phyloP scores from a whole-genome alignment of 2,329 filamentous ascomycete genomes.

The Knoxdaviesia proteae region DNA sequence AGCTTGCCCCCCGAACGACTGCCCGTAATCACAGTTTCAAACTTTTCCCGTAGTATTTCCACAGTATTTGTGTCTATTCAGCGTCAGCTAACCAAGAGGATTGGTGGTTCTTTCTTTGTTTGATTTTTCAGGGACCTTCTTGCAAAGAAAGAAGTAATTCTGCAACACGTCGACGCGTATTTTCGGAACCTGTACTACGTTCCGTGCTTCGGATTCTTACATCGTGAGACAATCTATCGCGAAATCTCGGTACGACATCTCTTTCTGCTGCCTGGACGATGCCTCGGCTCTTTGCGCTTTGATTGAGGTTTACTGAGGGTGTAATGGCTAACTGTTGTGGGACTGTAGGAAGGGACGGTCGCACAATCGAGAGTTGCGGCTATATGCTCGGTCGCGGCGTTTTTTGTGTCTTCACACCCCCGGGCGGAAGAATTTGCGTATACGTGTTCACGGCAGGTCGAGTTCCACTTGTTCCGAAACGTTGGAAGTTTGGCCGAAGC shows the following conservation, averaged over 20 bases:
- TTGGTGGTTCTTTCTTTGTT: neutral
- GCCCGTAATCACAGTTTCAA: neutral
- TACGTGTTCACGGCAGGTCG: constrained; percentile 17
- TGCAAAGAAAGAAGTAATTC: constrained; percentile 14
- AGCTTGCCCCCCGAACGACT: neutral
- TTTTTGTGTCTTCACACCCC: constrained; percentile 14
- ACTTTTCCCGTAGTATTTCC: neutral
- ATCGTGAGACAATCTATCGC: constrained; percentile 13
- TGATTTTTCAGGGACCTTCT: constrained; percentile 11
- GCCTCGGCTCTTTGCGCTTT: neutral
- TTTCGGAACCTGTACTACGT: constrained; percentile 17
- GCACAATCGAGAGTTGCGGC: constrained; percentile 15
- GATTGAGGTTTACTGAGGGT: neutral
- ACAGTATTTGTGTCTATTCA: neutral
- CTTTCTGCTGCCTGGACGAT: neutral
- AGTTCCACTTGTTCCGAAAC: constrained; percentile 18
- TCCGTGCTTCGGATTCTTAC: constrained; percentile 18
- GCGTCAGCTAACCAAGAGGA: no score
- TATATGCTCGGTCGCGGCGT: constrained; percentile 17
- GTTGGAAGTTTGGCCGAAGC: constrained; percentile 16
- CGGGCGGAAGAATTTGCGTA: constrained; percentile 15
- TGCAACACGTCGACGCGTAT: constrained; percentile 17
- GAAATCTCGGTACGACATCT: constrained; percentile 12
- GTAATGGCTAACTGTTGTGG: neutral
- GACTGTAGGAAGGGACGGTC: constrained; percentile 12